These are phyloP conservation scores for Escallonia herrerae DNA, from an alignment of 129 eudicot species.

Conservation along the genomic window DNA sequence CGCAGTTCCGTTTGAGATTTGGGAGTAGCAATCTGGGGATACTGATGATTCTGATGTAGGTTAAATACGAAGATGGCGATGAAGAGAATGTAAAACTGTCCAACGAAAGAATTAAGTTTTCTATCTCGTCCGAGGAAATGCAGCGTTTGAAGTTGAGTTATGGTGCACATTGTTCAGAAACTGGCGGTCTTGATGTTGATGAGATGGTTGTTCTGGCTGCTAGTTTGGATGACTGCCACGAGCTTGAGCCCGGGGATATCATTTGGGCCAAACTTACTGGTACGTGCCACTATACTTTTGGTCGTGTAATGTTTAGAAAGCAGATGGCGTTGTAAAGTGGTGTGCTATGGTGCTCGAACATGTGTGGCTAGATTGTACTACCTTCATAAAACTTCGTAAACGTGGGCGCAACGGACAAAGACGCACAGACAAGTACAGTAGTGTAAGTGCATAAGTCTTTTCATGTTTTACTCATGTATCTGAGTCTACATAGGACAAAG, in stretches of 20 bases:
- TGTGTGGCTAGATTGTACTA: too few species aligned
- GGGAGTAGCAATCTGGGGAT: conserved; percentile 7
- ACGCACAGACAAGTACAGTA: too few species aligned
- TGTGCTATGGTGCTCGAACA: too few species aligned
- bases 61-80: conserved; percentile 82
- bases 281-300: conserved; percentile 17
- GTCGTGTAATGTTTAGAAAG: not conserved
- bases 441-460: too few species aligned
- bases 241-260: conserved; percentile 81
- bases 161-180: conserved; percentile 36
- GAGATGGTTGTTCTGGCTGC: conserved; percentile 94
- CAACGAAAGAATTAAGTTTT: conserved; percentile 66
- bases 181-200: conserved; percentile 66
- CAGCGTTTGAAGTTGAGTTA: conserved; percentile 43
- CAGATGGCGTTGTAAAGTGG: too few species aligned
- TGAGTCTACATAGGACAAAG: too few species aligned
- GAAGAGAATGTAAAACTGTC: conserved; percentile 58
- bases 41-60: conserved; percentile 30
- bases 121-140: conserved; percentile 66
- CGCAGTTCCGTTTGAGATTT: not conserved
- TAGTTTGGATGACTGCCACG: conserved; percentile 76
- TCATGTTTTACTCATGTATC: too few species aligned
- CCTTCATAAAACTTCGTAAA: too few species aligned
- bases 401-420: too few species aligned
- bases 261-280: conserved; percentile 99